phyloP scores from a whole-genome alignment of 2,329 filamentous ascomycete genomes.

The Stemphylium lycopersici region DNA sequence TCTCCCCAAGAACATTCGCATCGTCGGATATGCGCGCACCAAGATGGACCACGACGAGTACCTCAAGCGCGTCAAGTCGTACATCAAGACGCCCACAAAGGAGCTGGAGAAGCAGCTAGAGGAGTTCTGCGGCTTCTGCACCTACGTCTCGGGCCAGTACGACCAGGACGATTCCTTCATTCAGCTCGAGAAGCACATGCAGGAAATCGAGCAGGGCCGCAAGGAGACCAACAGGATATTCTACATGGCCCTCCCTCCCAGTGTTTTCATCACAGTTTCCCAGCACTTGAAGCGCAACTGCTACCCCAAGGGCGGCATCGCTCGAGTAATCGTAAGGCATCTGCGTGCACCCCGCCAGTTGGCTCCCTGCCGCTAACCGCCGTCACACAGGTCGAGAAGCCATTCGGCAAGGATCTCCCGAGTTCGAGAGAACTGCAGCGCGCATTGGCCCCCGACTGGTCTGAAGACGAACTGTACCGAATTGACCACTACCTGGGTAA shows the following conservation, averaged over 20 bases:
- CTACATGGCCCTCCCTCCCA: constrained; percentile 98
- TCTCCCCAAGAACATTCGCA: constrained; percentile 92
- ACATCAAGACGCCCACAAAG: constrained; percentile 98
- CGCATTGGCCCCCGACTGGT: constrained; percentile 96
- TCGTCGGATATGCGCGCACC: constrained; percentile 97
- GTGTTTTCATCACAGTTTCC: constrained; percentile 96
- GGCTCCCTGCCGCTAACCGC: constrained; percentile 24
- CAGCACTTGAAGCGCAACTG: constrained; percentile 97
- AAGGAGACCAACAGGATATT: constrained; percentile 91
- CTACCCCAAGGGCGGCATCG: constrained; percentile 89
- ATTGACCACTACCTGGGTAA: constrained; percentile 99
- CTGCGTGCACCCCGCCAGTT: constrained; percentile 5
- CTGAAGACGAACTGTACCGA: constrained; percentile 97
- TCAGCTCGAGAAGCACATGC: constrained; percentile 81
- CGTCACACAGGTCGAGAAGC: constrained; percentile 84
- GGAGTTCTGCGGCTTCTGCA: constrained; percentile 85
- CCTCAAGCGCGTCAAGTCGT: constrained; percentile 90
- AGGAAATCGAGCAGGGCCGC: constrained; percentile 80
- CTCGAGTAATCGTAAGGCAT: constrained; percentile 82
- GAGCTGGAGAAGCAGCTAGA: constrained; percentile 95
- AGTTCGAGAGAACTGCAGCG: constrained; percentile 95
- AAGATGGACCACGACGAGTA: constrained; percentile 99
- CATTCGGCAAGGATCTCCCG: constrained; percentile 94
- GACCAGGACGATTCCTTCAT: constrained; percentile 96
- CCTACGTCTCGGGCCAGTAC: constrained; percentile 96